These are phyloP conservation scores for Carex myosuroides DNA, from an alignment of 176 grass and related monocot species.

Conservation along the genomic window DNA sequence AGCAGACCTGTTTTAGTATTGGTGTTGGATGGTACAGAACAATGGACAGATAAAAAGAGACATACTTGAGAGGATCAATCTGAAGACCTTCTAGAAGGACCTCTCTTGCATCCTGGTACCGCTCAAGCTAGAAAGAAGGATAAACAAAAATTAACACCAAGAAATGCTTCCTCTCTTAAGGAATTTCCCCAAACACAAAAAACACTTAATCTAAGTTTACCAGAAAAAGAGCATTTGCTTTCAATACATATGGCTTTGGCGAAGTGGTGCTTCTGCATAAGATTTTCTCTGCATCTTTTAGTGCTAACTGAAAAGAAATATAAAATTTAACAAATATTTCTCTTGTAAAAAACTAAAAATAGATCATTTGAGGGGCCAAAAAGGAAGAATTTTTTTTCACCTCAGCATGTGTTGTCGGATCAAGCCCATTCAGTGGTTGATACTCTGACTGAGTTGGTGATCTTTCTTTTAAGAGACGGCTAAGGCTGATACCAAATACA, in stretches of 20 bases:
- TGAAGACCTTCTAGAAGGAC: constrained; percentile 82
- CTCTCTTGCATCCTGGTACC: constrained; percentile 64
- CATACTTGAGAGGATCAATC: constrained; percentile 84
- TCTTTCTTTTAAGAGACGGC: constrained; percentile 61
- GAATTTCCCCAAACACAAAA: constrained; percentile 1
- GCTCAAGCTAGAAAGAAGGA: constrained; percentile 54
- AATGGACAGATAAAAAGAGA: neutral
- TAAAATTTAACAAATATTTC: constrained; percentile 14
- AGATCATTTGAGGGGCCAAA: constrained; percentile 22
- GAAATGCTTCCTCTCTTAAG: neutral
- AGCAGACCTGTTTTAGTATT: neutral
- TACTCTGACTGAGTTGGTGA: constrained; percentile 83
- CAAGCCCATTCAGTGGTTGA: constrained; percentile 80
- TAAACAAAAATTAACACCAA: neutral
- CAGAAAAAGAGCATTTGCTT: constrained; percentile 79
- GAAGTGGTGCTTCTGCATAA: constrained; percentile 40
- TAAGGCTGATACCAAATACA: constrained; percentile 55
- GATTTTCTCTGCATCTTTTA: constrained; percentile 92
- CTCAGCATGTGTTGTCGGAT: constrained; percentile 96
- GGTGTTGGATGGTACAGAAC: neutral
- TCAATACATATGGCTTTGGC: constrained; percentile 73
- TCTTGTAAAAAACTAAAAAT: neutral
- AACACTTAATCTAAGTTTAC: constrained; percentile 31
- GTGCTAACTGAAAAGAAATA: constrained; percentile 52
- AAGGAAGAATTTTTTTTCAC: constrained; percentile 28